phyloP scores from a whole-genome alignment of 768 basidiomycete species.

The Tulasnella sp. region DNA sequence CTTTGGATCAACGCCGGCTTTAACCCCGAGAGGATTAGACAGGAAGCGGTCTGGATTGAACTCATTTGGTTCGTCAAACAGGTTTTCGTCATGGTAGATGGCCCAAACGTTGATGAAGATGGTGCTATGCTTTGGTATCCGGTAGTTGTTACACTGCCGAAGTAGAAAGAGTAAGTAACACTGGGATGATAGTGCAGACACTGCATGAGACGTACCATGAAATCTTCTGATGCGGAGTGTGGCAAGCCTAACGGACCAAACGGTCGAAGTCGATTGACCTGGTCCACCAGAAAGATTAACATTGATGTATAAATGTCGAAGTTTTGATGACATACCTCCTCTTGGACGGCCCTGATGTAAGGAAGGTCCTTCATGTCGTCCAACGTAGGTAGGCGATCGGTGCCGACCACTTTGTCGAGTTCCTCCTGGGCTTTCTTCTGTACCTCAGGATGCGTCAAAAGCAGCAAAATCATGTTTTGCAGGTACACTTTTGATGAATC shows the following conservation, averaged over 20 bases:
- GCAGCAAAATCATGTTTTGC: background rate
- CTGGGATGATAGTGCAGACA: background rate
- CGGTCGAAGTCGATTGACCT: constrained; percentile 3
- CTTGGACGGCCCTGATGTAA: constrained; percentile 37
- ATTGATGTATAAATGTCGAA: constrained; percentile 14
- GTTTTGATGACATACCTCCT: constrained; percentile 37
- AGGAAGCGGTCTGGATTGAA: constrained; percentile 42
- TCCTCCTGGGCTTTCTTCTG: constrained; percentile 44
- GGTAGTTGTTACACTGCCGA: constrained; percentile 12
- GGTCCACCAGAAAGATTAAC: no score
- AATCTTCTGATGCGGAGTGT: constrained; percentile 12
- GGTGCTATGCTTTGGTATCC: constrained; percentile 19
- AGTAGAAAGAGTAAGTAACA: background rate
- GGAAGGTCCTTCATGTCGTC: constrained; percentile 37
- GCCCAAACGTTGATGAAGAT: constrained; percentile 23
- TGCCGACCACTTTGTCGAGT: constrained; percentile 33
- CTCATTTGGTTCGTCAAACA: constrained; percentile 33
- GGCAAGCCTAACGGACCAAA: constrained; percentile 22
- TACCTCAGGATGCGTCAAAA: constrained; percentile 31
- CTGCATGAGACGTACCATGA: background rate
- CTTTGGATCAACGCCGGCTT: background rate
- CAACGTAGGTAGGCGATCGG: constrained; percentile 29
- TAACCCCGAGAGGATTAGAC: background rate
- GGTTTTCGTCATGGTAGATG: constrained; percentile 19
- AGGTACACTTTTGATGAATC: background rate